A percentile compares a stretch with the other conserved stretches of the same genome.
phyloP scores from a whole-genome alignment of 1,284 basidiomycete species.

The Pholiota adiposa region DNA sequence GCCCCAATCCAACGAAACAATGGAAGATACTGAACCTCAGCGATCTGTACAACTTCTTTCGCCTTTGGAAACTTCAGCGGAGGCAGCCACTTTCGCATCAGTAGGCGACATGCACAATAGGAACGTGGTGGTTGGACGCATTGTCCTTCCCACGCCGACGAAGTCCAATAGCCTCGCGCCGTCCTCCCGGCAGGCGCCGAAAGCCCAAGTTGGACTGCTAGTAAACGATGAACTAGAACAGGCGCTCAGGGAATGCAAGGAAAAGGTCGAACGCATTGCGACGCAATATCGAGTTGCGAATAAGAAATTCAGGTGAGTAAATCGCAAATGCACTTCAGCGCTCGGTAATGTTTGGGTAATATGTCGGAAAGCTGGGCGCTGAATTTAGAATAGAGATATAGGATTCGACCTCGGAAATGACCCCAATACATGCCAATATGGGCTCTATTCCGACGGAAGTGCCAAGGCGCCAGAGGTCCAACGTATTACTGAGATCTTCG shows the following conservation, averaged over 20 bases:
- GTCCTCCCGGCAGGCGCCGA: neutral
- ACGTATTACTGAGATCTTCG: slow-evolving; percentile 49
- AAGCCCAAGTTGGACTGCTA: slow-evolving; percentile 29
- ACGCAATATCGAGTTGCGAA: slow-evolving; percentile 42
- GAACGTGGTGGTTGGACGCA: neutral
- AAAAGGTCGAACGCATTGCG: slow-evolving; percentile 37
- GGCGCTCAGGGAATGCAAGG: slow-evolving; percentile 40
- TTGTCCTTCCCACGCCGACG: neutral
- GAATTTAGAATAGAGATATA: slow-evolving; percentile 38
- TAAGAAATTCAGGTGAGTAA: slow-evolving; percentile 40
- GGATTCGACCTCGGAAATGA: slow-evolving; percentile 51
- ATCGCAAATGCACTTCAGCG: neutral
- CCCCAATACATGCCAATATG: slow-evolving; percentile 39
- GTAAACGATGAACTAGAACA: slow-evolving; percentile 45
- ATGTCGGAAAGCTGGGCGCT: no score
- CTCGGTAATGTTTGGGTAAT: neutral
- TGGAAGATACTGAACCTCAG: no score
- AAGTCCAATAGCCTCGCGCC: neutral
- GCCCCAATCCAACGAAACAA: no score
- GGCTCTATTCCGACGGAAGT: slow-evolving; percentile 25
- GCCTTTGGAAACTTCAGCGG: neutral
- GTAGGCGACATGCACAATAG: neutral
- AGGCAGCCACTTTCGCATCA: neutral
- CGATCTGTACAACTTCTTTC: no score
- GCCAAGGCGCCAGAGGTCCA: slow-evolving; percentile 41